Evolutionary conservation across 2,329 filamentous ascomycete species (phyloP), one percentile per base, ranked within the genome.

Genomic region (Dactylellina drechsleri): DNA sequence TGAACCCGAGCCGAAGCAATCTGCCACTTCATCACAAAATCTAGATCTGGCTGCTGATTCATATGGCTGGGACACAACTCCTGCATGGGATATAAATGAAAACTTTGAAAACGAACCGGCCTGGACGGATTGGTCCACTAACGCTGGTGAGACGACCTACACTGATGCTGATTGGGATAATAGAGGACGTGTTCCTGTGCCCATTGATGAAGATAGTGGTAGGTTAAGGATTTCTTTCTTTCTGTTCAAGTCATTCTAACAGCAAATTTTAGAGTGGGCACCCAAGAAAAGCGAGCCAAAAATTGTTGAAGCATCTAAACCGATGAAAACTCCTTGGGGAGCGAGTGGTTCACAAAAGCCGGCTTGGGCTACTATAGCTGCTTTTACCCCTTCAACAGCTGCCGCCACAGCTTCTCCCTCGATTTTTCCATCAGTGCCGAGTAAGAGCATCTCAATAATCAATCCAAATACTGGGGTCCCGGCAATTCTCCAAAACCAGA

Each of bases 111-210:
- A 3, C n/a, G 43, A 16, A 7, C 18, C 6, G 2, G 54, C 56
- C 1, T 75, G 71, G 71, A 50, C 28, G n/a, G 62, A 74, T 53
- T 74, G 70, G 70, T 74, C 70, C 5, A 61, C 36, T 13, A 15
- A 26, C 7, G 52, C 41, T 8, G 23, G 40, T 10, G 66, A 15
- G 12, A 4, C 36, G n/a, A 47, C 2, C 13, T 47, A n/a, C 16
- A 26, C 45, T 23, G 50, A 47, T 15, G 52, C 52, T 7, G 40
- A 54, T 8, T 75, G 71, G 71, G 64, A 75, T 16, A 26, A 52
- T 23, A 47, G 64, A 65, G 64, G 71, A 4, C 64, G 68, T 52
- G 64, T 75, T 20, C 43, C 28, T 8, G 13, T 68, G 13, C 41
- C 50, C 4, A 8, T 6, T 6, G 64, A 64, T 7, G 60, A 62